A percentile compares a stretch with the other conserved stretches of the same genome.
These are phyloP conservation scores for Botrytis byssoidea DNA, from an alignment of 2,329 filamentous ascomycete species.

Conservation along the genomic window DNA sequence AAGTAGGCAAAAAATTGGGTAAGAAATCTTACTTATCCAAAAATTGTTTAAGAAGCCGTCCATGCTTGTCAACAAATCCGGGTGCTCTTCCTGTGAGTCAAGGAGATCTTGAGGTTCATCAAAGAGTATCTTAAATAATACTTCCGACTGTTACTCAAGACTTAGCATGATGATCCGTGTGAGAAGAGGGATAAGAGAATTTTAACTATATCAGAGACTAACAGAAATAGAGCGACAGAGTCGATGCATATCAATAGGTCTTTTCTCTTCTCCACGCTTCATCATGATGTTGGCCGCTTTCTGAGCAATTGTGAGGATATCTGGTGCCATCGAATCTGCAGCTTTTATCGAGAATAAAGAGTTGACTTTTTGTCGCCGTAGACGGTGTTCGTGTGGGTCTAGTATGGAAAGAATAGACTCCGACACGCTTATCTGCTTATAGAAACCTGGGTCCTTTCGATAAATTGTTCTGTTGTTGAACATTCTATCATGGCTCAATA, in stretches of 20 bases:
- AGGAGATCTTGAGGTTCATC: not conserved
- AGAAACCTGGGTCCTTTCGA: not conserved
- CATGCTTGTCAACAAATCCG: not conserved
- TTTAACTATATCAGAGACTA: not conserved
- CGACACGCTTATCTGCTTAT: not conserved
- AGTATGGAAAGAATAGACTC: not conserved
- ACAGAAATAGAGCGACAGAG: conserved; percentile 3
- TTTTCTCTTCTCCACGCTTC: not conserved
- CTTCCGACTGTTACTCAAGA: not conserved
- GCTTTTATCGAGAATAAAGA: conserved; percentile 8
- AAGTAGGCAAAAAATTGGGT: too few relatives aligned
- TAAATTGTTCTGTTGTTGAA: not conserved
- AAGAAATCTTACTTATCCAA: not conserved
- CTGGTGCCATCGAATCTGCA: not conserved
- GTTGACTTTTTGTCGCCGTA: conserved; percentile 2
- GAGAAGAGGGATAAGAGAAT: not conserved
- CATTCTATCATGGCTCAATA: not conserved
- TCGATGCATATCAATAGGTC: not conserved
- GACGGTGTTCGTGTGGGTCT: not conserved
- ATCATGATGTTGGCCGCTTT: not conserved
- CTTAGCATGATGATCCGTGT: not conserved
- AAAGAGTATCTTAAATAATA: not conserved
- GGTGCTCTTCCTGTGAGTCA: not conserved
- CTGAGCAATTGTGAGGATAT: not conserved
- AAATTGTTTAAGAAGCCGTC: not conserved